These are phyloP conservation scores for Aureobasidium subglaciale DNA, from an alignment of 2,329 filamentous ascomycete genomes.

Conservation along the genomic window DNA sequence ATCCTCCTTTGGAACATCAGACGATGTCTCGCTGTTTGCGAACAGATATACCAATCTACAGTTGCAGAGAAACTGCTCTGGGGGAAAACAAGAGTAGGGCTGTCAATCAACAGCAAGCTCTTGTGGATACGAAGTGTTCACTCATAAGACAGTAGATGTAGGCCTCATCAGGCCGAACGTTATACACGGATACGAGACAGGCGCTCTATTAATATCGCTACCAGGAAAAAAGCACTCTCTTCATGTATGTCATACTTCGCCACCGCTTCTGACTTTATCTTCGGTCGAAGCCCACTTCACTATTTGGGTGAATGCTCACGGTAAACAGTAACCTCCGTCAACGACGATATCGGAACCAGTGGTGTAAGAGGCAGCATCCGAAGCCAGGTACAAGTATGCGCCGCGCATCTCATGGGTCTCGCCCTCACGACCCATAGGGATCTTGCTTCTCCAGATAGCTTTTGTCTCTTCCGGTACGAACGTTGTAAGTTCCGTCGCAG, in stretches of 20 bases:
- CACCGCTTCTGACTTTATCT: background rate
- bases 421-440: constrained; percentile 66
- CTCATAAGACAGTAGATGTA: background rate
- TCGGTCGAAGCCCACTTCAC: background rate
- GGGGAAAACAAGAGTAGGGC: background rate
- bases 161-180: background rate
- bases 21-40: background rate
- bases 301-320: background rate
- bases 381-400: constrained; percentile 72
- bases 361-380: constrained; percentile 75
- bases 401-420: constrained; percentile 71
- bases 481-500: constrained; percentile 63
- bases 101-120: background rate
- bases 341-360: constrained; percentile 61
- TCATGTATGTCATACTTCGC: background rate
- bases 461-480: constrained; percentile 61
- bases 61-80: background rate
- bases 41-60: background rate
- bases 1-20: background rate
- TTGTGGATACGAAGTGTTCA: background rate
- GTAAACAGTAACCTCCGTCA: constrained; percentile 37
- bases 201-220: constrained; percentile 11
- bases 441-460: constrained; percentile 69
- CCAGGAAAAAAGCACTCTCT: background rate
- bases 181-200: constrained; percentile 1